Conservation (phyloP, 2,329 filamentous ascomycete genomes). For the Trichoderma breve region DNA sequence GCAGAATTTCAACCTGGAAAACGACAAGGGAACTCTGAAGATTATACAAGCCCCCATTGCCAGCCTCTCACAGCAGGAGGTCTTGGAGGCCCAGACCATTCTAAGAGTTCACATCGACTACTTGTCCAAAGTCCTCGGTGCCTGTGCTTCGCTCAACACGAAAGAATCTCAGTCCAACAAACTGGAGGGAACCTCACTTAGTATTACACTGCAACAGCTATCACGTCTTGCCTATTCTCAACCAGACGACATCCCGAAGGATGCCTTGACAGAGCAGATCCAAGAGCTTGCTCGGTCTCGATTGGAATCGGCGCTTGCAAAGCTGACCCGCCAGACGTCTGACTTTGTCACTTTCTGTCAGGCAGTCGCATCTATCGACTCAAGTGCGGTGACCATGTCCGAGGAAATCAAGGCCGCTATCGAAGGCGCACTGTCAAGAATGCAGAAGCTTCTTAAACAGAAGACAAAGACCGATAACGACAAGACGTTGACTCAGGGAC, state of each 20-base stretch:
- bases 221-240: conserved; percentile 55
- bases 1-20: conserved; percentile 54
- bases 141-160: conserved; percentile 29
- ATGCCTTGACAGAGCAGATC: conserved; percentile 50
- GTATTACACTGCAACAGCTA: conserved; percentile 49
- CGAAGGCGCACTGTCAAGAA: conserved; percentile 49
- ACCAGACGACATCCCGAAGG: conserved; percentile 41
- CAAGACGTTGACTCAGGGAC: conserved; percentile 54
- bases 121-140: conserved; percentile 50
- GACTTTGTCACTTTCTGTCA: conserved; percentile 54
- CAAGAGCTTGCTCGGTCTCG: conserved; percentile 54
- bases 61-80: conserved; percentile 29
- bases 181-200: conserved; percentile 34
- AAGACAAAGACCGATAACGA: conserved; percentile 36
- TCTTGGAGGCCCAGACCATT: conserved; percentile 31
- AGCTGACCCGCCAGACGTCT: conserved; percentile 53
- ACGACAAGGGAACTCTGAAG: conserved; percentile 53
- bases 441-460: conserved; percentile 52
- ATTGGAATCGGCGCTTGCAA: conserved; percentile 58
- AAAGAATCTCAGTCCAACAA: conserved; percentile 31
- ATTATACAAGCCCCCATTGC: conserved; percentile 46
- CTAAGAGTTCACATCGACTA: conserved; percentile 54
- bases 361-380: conserved; percentile 53
- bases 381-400: conserved; percentile 53
- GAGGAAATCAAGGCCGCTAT: conserved; percentile 53